A percentile compares a stretch with the other conserved stretches of the same genome.
These are phyloP conservation scores for Botryotinia globosa DNA, from an alignment of 2,329 filamentous ascomycete genomes.

Conservation along the genomic window DNA sequence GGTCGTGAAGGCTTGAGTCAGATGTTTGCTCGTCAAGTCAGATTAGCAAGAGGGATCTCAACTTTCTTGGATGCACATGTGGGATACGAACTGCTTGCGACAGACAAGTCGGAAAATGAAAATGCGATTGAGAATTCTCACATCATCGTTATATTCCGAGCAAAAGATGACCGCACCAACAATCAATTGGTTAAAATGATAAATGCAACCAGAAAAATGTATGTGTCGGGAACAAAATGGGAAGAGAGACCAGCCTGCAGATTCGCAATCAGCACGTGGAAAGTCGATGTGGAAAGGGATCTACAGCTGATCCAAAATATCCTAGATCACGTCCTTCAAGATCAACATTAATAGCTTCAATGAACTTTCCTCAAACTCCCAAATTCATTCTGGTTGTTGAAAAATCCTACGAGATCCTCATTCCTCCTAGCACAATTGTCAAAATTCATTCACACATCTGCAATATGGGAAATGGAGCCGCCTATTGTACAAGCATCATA, in stretches of 20 bases:
- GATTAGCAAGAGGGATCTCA: conserved; percentile 66
- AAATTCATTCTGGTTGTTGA: not conserved
- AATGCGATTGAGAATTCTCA: conserved; percentile 26
- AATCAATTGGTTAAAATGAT: conserved; percentile 64
- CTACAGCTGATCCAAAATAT: conserved; percentile 62
- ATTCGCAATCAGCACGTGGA: conserved; percentile 87
- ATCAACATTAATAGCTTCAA: not conserved
- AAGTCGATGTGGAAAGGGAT: conserved; percentile 67
- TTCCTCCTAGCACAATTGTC: not conserved
- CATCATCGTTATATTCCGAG: conserved; percentile 75
- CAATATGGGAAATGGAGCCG: not conserved
- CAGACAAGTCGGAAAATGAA: conserved; percentile 50
- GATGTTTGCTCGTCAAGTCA: conserved; percentile 71
- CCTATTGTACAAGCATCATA: not conserved
- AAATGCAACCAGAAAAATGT: conserved; percentile 71
- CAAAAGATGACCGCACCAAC: conserved; percentile 64
- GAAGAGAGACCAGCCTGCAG: conserved; percentile 68
- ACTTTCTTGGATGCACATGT: conserved; percentile 58
- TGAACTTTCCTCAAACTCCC: not conserved
- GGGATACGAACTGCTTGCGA: conserved; percentile 65
- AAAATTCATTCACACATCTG: not conserved
- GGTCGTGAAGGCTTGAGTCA: conserved; percentile 65
- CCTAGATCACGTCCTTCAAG: conserved; percentile 42
- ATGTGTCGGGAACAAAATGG: conserved; percentile 81
- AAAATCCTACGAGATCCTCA: fast-evolving